A percentile compares a stretch with the other conserved stretches of the same genome.
phyloP scores from a whole-genome alignment of 352 stramenopile genomes.

The Phytophthora capsici region DNA sequence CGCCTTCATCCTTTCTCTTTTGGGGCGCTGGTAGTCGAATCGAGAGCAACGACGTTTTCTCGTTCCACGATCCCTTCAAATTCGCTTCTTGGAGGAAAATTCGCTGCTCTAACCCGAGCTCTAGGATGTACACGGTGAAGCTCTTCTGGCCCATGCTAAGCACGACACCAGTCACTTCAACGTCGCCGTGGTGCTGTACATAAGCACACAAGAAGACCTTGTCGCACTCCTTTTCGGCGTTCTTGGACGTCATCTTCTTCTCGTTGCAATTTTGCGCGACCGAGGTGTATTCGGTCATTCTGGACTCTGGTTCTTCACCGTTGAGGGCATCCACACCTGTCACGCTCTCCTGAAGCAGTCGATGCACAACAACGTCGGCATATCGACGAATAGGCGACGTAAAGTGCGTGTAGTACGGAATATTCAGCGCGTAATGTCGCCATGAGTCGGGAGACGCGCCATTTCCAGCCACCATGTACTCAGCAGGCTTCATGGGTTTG shows the following conservation, averaged over 20 bases:
- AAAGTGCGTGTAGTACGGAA: conserved; percentile 99
- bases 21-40: conserved; percentile 37
- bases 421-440: conserved; percentile 97
- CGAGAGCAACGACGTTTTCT: conserved; percentile 55
- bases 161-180: conserved; percentile 75
- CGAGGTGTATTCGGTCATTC: conserved; percentile 49
- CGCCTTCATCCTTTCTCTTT: conserved; percentile 15
- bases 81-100: conserved; percentile 59
- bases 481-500: conserved; percentile 94
- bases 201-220: conserved; percentile 85
- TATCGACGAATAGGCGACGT: conserved; percentile 97
- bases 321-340: conserved; percentile 10
- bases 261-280: conserved; percentile 85
- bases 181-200: conserved; percentile 62
- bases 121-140: conserved; percentile 80
- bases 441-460: conserved; percentile 73
- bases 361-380: conserved; percentile 84
- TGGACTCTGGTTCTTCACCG: conserved; percentile 23
- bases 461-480: conserved; percentile 93
- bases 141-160: conserved; percentile 75
- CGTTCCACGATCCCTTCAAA: conserved; percentile 54
- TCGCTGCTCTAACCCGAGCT: conserved; percentile 76
- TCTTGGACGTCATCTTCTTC: conserved; percentile 87
- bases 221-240: conserved; percentile 79
- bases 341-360: conserved; percentile 66